Evolutionary conservation across 306 rosid genomes (phyloP).

Genomic region (Cicer chorassanicum): DNA sequence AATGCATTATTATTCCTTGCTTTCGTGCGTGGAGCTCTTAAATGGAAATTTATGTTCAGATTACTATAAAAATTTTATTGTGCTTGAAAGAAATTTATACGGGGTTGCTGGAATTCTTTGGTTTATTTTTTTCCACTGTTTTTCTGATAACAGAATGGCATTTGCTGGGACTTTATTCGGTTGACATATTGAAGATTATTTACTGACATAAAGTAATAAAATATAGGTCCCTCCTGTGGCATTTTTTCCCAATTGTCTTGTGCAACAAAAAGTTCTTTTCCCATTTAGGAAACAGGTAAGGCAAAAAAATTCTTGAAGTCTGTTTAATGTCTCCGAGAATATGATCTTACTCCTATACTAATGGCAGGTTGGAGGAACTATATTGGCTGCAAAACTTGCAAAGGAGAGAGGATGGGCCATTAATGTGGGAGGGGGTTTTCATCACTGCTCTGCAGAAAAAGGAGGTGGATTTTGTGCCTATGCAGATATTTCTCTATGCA

Average conservation of each 20-base stretch:
- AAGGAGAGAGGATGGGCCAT: constrained; percentile 95
- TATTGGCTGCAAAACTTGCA: constrained; percentile 89
- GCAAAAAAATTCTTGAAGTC: background rate
- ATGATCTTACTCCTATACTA: constrained; percentile 34
- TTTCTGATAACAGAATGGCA: constrained; percentile 16
- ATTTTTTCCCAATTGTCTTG: constrained; percentile 70
- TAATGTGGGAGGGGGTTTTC: constrained; percentile 96
- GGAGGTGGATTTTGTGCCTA: constrained; percentile 97
- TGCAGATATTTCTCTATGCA: constrained; percentile 87
- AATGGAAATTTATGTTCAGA: constrained; percentile 3
- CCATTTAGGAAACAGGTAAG: constrained; percentile 88
- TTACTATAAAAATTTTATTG: background rate
- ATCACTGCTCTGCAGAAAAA: constrained; percentile 78
- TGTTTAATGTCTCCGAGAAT: background rate
- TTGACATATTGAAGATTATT: constrained; percentile 22
- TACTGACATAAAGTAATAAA: constrained; percentile 40
- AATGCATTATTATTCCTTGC: background rate
- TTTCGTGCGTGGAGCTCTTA: constrained; percentile 26
- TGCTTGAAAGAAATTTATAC: constrained; percentile 16
- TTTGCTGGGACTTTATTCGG: constrained; percentile 35
- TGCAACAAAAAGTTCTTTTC: constrained; percentile 73
- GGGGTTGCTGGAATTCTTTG: constrained; percentile 24
- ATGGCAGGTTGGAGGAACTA: constrained; percentile 88
- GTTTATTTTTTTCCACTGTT: constrained; percentile 32
- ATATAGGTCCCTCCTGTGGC: constrained; percentile 88